Base-by-base conservation (phyloP, 495 filamentous ascomycete species). In the Podospora pseudopauciseta region DNA sequence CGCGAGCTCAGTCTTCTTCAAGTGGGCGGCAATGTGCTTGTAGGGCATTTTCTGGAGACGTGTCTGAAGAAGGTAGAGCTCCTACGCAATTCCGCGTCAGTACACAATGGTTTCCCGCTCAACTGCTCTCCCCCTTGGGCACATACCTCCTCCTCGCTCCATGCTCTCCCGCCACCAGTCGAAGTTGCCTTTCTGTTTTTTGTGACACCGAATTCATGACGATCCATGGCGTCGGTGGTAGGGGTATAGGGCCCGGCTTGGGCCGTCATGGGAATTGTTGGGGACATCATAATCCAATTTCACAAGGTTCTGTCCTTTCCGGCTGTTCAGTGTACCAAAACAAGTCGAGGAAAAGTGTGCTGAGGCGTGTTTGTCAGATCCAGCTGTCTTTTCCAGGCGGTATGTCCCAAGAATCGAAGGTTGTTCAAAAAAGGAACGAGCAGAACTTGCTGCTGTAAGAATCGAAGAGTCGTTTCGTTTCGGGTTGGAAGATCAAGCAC, bases 31-130 rank as follows among this genome's bases (percentile, higher is more conserved):
- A 74, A 94, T 94, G 72, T 93, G 91, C 84, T 94, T 94, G 80
- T 94, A 94, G 1, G 91, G 91, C 87, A 93, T 91, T 80, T 93
- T 93, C 71, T 93, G 90, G 76, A 90, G 85, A 55, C 91, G 88
- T 68, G 91, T 93, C 75, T 92, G 90, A 69, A 94, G 86, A 53
- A 94, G 87, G 77, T 93, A 94, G n/a, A 88, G 85, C 81, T 94
- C 91, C 91, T 93, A 71, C 70, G 67, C 19, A 49, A 49, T 49
- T 49, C 39, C 0, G 7, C 53, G 71, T 77, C 61, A 73, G 66
- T 53, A 49, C n/a, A 16, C 30, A 20, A 49, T 23, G 19, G 19
- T n/a, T n/a, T 34, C 18, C 23, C 19, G 34, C 30, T 19, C 60
- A 23, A 55, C 55, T 30, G 66, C 19, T 55, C 27, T 23, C 13